Base-by-base conservation (phyloP, 345 rosid genomes). In the Sonneratia caseolaris region DNA sequence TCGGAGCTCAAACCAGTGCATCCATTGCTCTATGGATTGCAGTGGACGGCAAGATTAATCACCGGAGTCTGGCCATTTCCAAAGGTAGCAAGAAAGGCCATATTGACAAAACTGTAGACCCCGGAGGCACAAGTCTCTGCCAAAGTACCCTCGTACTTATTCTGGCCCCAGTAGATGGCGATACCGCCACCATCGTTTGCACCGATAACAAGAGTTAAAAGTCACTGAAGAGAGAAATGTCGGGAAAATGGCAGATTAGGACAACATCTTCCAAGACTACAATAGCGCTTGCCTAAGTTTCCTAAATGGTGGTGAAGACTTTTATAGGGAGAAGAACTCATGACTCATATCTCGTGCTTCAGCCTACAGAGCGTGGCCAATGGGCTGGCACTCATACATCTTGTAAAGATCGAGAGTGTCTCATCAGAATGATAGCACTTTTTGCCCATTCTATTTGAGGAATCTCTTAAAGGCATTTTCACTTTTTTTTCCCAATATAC, bases 151-250 rank as follows among this genome's bases (percentile, higher is more conserved):
- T 67, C 70, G 15, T 67, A n/a, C 49, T 15, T 7, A 21, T 40
- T 67, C 49, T 67, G 70, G 32, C 70, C 70, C 70, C 70, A 67
- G 49, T 67, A 67, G 70, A 67, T 42, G 35, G 70, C 49, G 22
- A 67, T 67, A 24, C 70, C 43, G 43, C 43, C 70, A 40, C 70
- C 70, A 8, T 32, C 70, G 19, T 42, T 67, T 19, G 51, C 51
- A 3, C 22, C 32, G 32, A 42, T 3, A 24, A 24, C 32, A 9
- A 67, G 70, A 15, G 70, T 32, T 51, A 67, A 2, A 4, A 69
- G n/a, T 24, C 61, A 48, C 35, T 1, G 19, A 11, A 16, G 61
- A 49, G 71, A 69, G n/a, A 16, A 69, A n/a, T 35, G 19, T 10
- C 3, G 71, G 32, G 10, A 2, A 21, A 4, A 69, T 47, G 37